These are phyloP conservation scores for Pseudogymnoascus sp. DNA, from an alignment of 2,329 filamentous ascomycete genomes.

Conservation along the genomic window DNA sequence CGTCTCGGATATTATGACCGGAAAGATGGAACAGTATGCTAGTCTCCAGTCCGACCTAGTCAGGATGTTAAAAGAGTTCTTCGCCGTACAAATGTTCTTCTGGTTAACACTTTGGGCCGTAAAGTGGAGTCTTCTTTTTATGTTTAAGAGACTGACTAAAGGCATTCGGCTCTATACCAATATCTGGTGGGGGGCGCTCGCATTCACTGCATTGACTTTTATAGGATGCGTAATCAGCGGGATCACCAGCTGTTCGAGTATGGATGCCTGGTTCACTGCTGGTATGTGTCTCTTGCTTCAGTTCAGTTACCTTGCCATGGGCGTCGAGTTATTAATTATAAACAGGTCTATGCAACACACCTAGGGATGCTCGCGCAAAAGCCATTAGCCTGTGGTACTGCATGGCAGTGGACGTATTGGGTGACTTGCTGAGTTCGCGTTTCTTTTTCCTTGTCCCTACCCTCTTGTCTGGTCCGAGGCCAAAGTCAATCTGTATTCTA, in stretches of 20 bases:
- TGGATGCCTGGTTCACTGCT: conserved; percentile 31
- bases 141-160: not conserved
- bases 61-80: conserved; percentile 31
- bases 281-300: not conserved
- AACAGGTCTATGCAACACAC: conserved; percentile 12
- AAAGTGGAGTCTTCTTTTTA: conserved; percentile 10
- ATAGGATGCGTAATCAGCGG: conserved; percentile 32
- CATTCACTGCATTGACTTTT: conserved; percentile 25
- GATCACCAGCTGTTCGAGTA: conserved; percentile 29
- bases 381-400: conserved; percentile 17
- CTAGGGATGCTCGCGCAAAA: conserved; percentile 17
- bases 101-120: conserved; percentile 12
- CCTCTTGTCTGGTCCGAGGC: not conserved
- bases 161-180: conserved; percentile 1
- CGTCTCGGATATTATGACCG: conserved; percentile 23
- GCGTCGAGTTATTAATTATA: not conserved
- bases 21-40: conserved; percentile 23
- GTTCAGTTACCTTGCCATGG: not conserved
- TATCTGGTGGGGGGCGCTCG: conserved; percentile 6
- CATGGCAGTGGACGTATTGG: conserved; percentile 17
- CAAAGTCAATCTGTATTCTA: not conserved
- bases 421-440: conserved; percentile 18
- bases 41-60: conserved; percentile 27
- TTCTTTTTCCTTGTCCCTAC: not conserved
- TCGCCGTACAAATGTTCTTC: conserved; percentile 17